These are phyloP conservation scores for Aureobasidium sp. DNA, from an alignment of 2,329 filamentous ascomycete genomes.

Conservation along the genomic window DNA sequence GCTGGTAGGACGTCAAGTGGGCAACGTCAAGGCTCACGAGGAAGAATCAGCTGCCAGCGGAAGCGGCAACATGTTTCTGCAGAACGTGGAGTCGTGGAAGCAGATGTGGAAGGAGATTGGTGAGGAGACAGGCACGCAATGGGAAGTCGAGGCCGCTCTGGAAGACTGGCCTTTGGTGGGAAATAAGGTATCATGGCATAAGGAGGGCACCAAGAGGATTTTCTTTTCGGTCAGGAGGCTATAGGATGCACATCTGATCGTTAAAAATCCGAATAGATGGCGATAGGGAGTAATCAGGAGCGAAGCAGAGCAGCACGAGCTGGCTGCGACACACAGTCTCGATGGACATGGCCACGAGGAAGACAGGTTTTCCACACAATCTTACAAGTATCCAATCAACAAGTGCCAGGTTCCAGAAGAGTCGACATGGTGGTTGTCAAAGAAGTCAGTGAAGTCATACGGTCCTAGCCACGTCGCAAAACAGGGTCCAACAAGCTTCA, in stretches of 20 bases:
- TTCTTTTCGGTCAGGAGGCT: slow-evolving; percentile 11
- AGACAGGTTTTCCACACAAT: neutral
- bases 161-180: slow-evolving; percentile 11
- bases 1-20: slow-evolving; percentile 33
- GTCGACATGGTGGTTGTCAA: neutral
- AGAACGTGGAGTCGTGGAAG: slow-evolving; percentile 30
- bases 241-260: neutral
- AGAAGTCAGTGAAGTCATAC: slow-evolving; percentile 8
- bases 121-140: slow-evolving; percentile 28
- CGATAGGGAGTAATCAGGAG: neutral
- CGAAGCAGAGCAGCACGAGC: neutral
- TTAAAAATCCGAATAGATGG: neutral
- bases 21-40: slow-evolving; percentile 20
- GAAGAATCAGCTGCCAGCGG: slow-evolving; percentile 2
- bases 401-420: neutral
- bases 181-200: slow-evolving; percentile 1
- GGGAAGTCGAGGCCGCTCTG: slow-evolving; percentile 26
- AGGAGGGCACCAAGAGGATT: slow-evolving; percentile 9
- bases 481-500: slow-evolving; percentile 1
- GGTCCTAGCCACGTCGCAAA: neutral
- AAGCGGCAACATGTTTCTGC: slow-evolving; percentile 24
- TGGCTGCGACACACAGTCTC: neutral
- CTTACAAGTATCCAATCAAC: neutral
- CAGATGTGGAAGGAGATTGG: slow-evolving; percentile 32
- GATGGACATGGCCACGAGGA: neutral